Evolutionary conservation across 805 yeast species (phyloP).

Genomic region (Yarrowia sp.): DNA sequence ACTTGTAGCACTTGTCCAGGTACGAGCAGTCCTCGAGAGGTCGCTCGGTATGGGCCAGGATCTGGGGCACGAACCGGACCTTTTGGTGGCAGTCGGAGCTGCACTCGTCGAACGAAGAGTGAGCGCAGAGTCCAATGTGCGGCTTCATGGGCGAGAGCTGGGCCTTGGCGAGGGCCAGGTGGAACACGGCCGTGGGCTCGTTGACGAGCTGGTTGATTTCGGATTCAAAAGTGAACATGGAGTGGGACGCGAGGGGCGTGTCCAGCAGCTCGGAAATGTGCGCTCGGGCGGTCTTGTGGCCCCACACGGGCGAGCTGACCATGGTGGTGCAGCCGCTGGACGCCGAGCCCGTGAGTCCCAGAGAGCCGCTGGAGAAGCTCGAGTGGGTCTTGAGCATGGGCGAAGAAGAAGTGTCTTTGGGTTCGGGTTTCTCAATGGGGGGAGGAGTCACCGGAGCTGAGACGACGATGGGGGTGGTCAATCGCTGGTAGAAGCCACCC

Average conservation of each 20-base stretch:
- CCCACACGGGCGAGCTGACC: slow-evolving; percentile 15
- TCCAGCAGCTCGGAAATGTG: slow-evolving; percentile 17
- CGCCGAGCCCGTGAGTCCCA: slow-evolving; percentile 11
- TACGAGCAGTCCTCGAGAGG: slow-evolving; percentile 88
- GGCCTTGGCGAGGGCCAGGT: slow-evolving; percentile 15
- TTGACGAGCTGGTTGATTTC: slow-evolving; percentile 6
- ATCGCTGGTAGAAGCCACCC: background rate
- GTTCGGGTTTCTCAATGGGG: too few species aligned
- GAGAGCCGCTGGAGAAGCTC: background rate
- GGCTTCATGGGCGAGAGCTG: slow-evolving; percentile 27
- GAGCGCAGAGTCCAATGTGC: slow-evolving; percentile 32
- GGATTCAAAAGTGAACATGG: slow-evolving; percentile 1
- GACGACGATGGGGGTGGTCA: background rate
- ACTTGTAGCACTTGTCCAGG: slow-evolving; percentile 88
- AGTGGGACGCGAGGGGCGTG: background rate
- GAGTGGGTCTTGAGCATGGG: background rate
- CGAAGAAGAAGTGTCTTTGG: too few species aligned
- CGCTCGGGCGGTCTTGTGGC: background rate
- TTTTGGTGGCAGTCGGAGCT: slow-evolving; percentile 32
- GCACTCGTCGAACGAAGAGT: slow-evolving; percentile 27
- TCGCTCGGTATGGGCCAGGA: slow-evolving; percentile 57
- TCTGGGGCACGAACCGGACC: slow-evolving; percentile 40
- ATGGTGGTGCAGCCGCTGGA: slow-evolving; percentile 18
- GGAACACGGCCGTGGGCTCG: slow-evolving; percentile 18
- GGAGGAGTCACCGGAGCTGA: background rate